These are phyloP conservation scores for Penicillium turbatum DNA, from an alignment of 495 filamentous ascomycete species.

Conservation along the genomic window DNA sequence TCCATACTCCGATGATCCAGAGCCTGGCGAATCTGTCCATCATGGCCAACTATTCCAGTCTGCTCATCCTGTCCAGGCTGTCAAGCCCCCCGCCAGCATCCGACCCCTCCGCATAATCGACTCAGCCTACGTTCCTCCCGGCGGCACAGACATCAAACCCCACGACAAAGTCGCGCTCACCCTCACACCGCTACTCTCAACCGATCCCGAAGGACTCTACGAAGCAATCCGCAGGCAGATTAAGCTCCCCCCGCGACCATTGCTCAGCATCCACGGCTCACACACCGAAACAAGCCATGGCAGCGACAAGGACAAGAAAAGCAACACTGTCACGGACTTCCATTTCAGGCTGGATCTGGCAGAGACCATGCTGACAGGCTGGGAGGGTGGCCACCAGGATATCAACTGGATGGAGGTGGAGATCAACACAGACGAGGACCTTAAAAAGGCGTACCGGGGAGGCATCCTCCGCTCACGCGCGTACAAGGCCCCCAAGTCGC, in stretches of 20 bases:
- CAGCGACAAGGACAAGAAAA: slow-evolving; percentile 28
- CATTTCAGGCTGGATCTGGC: slow-evolving; percentile 37
- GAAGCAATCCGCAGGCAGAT: slow-evolving; percentile 28
- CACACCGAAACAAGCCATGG: slow-evolving; percentile 28
- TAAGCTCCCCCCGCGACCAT: slow-evolving; percentile 34
- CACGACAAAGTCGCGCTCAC: slow-evolving; percentile 21
- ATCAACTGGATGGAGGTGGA: slow-evolving; percentile 19
- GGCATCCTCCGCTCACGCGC: slow-evolving; percentile 19
- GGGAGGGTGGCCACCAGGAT: slow-evolving; percentile 13
- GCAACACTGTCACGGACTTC: slow-evolving; percentile 35
- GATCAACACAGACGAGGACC: slow-evolving; percentile 28
- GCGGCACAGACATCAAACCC: slow-evolving; percentile 3
- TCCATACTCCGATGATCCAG: slow-evolving; percentile 25
- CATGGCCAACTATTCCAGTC: background rate
- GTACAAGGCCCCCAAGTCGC: slow-evolving; percentile 16
- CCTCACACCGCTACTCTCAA: slow-evolving; percentile 25
- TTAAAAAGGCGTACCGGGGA: slow-evolving; percentile 29
- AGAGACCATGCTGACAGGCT: slow-evolving; percentile 30
- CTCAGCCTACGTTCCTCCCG: slow-evolving; percentile 23
- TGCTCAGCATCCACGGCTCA: slow-evolving; percentile 30
- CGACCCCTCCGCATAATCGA: slow-evolving; percentile 15
- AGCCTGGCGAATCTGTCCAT: background rate
- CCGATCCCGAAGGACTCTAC: slow-evolving; percentile 22
- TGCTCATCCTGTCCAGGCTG: background rate
- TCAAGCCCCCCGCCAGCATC: background rate